Evolutionary conservation across 306 rosid species (phyloP).

Genomic region (Cicer arietinum): DNA sequence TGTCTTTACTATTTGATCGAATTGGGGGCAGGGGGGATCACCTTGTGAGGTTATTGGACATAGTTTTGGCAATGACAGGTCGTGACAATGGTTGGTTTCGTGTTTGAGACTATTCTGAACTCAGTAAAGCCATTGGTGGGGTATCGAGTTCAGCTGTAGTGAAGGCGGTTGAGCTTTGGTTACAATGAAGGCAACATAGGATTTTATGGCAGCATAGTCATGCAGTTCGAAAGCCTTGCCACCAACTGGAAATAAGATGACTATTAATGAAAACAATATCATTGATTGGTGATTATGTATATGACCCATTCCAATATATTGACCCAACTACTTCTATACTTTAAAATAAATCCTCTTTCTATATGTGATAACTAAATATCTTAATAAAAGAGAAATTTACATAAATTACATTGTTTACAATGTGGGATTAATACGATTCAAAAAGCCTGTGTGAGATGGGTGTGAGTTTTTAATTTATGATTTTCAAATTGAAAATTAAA

Average conservation of each 20-base stretch:
- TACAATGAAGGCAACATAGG: not conserved
- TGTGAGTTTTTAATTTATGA: not conserved
- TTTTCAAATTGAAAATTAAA: constrained; percentile 6
- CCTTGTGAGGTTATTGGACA: not conserved
- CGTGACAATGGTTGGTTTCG: not conserved
- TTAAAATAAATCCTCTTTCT: not conserved
- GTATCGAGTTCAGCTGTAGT: not conserved
- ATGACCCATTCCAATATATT: not conserved
- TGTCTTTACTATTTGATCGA: constrained; percentile 1
- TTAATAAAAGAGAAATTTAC: constrained; percentile 1
- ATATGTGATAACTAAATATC: not conserved
- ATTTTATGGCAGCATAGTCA: not conserved
- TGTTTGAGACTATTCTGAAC: not conserved
- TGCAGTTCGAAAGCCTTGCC: not conserved
- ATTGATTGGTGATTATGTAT: constrained; percentile 11
- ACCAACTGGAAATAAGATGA: not conserved
- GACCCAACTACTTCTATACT: not conserved
- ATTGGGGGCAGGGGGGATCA: not conserved
- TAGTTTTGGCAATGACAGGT: not conserved
- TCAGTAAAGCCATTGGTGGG: not conserved
- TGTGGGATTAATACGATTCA: not conserved
- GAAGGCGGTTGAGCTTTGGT: not conserved
- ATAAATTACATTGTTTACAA: constrained; percentile 2
- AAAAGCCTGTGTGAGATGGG: constrained; percentile 1
- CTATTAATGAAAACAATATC: not conserved